Percentiles rank a stretch among this genome's conserved stretches.
Conservation (phyloP, 2,329 filamentous ascomycete species). For the Stemphylium beticola region DNA sequence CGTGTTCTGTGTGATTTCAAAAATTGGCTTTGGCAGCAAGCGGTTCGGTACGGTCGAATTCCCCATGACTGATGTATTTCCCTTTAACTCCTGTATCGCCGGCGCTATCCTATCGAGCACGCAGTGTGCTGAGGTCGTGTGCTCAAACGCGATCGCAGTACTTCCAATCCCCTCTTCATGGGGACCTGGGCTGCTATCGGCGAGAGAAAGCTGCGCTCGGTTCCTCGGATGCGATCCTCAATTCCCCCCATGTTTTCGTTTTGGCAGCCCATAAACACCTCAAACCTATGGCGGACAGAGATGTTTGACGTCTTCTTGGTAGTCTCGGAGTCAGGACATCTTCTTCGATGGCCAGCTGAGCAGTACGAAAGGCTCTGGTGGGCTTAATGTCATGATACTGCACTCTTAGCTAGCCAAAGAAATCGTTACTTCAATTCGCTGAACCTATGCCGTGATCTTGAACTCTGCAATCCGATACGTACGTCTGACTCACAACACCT, state of each 20-base stretch:
- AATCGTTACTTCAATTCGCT: conserved; percentile 32
- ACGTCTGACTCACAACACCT: background rate
- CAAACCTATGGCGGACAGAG: conserved; percentile 31
- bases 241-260: conserved; percentile 43
- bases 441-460: conserved; percentile 1
- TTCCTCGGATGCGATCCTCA: conserved; percentile 42
- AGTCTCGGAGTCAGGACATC: conserved; percentile 29
- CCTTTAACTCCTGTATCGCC: conserved; percentile 37
- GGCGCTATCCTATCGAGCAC: conserved; percentile 33
- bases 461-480: background rate
- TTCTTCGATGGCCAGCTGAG: conserved; percentile 21
- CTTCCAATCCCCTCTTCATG: conserved; percentile 35
- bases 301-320: conserved; percentile 31
- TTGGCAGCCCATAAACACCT: conserved; percentile 36
- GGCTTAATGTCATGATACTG: conserved; percentile 33
- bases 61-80: conserved; percentile 51
- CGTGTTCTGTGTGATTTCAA: conserved; percentile 47
- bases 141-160: conserved; percentile 21
- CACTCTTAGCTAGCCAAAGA: conserved; percentile 41
- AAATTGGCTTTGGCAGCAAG: conserved; percentile 51
- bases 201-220: conserved; percentile 34
- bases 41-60: conserved; percentile 48
- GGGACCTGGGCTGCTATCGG: conserved; percentile 27
- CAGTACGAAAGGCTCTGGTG: conserved; percentile 25
- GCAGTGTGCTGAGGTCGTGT: conserved; percentile 27